phyloP scores from a whole-genome alignment of 2,329 filamentous ascomycete species.

The Didymella pinodella region DNA sequence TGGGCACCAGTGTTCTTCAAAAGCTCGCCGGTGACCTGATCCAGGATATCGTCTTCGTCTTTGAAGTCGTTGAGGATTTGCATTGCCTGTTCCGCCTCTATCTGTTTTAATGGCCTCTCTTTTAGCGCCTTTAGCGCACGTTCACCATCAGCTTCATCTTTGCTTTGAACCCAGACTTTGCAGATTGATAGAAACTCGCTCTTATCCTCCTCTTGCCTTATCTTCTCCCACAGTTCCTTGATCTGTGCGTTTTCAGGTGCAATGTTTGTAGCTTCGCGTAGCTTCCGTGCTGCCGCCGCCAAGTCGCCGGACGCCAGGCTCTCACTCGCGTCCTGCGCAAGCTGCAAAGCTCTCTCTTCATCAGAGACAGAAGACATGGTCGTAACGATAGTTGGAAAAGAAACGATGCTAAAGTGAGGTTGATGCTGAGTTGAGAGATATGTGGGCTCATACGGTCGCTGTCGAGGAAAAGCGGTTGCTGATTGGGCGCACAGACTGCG shows the following conservation, averaged over 20 bases:
- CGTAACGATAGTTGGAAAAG: constrained; percentile 11
- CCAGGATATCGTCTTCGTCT: constrained; percentile 53
- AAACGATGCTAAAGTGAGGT: constrained; percentile 10
- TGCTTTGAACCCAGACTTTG: constrained; percentile 45
- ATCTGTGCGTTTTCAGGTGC: constrained; percentile 53
- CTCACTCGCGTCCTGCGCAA: constrained; percentile 41
- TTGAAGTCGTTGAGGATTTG: constrained; percentile 53
- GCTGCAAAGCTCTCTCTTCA: constrained; percentile 42
- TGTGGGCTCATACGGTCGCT: constrained; percentile 27
- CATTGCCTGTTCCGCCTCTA: constrained; percentile 53
- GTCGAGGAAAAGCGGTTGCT: constrained; percentile 29
- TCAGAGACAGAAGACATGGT: constrained; percentile 42
- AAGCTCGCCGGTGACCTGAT: constrained; percentile 51
- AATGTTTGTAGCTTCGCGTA: constrained; percentile 56
- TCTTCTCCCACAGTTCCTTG: constrained; percentile 51
- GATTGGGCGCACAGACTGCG: constrained; percentile 31
- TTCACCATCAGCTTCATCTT: constrained; percentile 52
- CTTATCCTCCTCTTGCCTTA: constrained; percentile 51
- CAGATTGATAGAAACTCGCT: constrained; percentile 47
- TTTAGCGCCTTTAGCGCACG: constrained; percentile 46
- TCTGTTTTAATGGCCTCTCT: constrained; percentile 43
- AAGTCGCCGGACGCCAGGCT: constrained; percentile 45
- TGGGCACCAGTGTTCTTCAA: constrained; percentile 50
- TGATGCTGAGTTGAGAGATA: constrained; percentile 28
- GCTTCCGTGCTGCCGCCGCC: constrained; percentile 51